phyloP scores from a whole-genome alignment of 805 yeast genomes.

The Clavispora fructus region DNA sequence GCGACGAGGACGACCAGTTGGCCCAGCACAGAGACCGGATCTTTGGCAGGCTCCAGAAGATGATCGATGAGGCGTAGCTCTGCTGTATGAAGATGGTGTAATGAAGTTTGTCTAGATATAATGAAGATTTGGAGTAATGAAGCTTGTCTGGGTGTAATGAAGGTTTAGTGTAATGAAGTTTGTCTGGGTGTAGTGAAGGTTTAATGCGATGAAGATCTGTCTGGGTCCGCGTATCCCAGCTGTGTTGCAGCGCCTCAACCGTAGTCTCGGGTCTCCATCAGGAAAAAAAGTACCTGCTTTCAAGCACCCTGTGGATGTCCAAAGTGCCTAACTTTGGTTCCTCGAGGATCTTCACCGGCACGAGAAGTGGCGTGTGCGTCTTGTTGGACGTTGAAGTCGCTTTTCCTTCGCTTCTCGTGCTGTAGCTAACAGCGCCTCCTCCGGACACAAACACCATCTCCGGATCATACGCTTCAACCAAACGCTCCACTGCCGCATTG shows the following conservation, averaged over 20 bases:
- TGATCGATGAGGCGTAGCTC: constrained; percentile 41
- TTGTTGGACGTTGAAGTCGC: background rate
- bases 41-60: constrained; percentile 50
- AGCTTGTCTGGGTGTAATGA: background rate
- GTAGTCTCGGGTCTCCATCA: constrained; percentile 7
- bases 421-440: background rate
- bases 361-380: constrained; percentile 22
- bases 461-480: constrained; percentile 21
- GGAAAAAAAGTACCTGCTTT: constrained; percentile 35
- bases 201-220: too few species aligned
- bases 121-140: too few species aligned
- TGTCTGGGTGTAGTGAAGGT: background rate
- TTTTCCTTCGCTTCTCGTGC: background rate
- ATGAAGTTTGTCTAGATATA: background rate
- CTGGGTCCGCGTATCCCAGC: too few species aligned
- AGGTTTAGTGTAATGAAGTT: too few species aligned
- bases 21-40: constrained; percentile 62
- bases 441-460: constrained; percentile 10
- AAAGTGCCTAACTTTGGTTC: constrained; percentile 29
- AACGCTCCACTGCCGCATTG: constrained; percentile 3
- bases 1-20: constrained; percentile 53
- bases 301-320: constrained; percentile 25
- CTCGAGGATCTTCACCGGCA: constrained; percentile 24
- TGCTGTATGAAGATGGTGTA: too few species aligned
- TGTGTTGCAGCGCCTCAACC: too few species aligned